Evolutionary conservation across 176 grass and related monocot species (phyloP), one percentile per base, ranked within the genome.

Genomic region (Triticum turgidum): DNA sequence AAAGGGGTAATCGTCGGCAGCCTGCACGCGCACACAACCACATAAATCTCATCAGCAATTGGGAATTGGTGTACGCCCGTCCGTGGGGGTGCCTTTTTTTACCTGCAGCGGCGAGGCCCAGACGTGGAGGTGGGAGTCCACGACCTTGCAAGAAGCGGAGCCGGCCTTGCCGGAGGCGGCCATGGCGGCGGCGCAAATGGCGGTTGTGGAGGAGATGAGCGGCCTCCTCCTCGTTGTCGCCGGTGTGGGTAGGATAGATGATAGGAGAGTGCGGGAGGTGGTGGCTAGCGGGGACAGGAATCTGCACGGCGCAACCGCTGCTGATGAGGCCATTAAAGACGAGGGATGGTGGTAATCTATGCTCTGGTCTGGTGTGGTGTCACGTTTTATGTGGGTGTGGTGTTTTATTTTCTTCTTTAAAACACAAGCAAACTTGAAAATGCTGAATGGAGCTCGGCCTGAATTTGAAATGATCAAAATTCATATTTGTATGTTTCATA

Each of bases 51-150:
- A 67, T n/a, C 30, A 52, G 47, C 14, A 44, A 80, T 47, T 81
- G 47, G 13, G 44, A 24, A 52, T 76, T 51, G 38, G 6, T 37
- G 1, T 9, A 5, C 5, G 63, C 24, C 27, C 74, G 54, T 3
- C 45, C 1, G n/a, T 11, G 77, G 61, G 21, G 77, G 24, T 18
- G 21, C 52, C 39, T 7, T 9, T 24, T 30, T 15, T 70, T 69
- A 97, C 92, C 93, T 98, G 87, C 64, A 83, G 69, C 21, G 89
- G 89, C 37, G 95, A 88, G 65, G 95, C 95, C 93, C 95, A 95
- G 65, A 98, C 91, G 81, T 98, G 95, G 87, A 93, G 92, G 83
- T 98, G 95, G 35, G 93, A 93, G 79, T 98, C 95, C 58, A 93
- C 68, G 73, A 95, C 83, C 82, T 95, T 95, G 69, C 59, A 87